Evolutionary conservation across 805 yeast genomes (phyloP).

Genomic region (Saccharomycopsis javanensis): DNA sequence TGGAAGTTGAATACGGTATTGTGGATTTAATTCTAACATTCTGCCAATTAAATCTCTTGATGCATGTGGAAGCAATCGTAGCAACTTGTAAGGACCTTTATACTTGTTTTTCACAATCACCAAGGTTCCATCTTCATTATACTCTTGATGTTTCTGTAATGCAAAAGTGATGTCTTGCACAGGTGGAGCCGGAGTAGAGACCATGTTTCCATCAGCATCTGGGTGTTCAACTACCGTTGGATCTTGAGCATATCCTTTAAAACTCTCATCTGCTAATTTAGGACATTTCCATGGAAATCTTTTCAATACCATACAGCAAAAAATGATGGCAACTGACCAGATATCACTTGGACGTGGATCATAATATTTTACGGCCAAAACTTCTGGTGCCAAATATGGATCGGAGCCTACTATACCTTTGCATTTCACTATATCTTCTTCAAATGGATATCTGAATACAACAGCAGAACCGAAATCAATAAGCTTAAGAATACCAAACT

Average conservation of each 20-base stretch:
- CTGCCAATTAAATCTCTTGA: conserved; percentile 66
- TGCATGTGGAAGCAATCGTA: conserved; percentile 76
- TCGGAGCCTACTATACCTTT: conserved; percentile 81
- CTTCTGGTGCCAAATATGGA: conserved; percentile 83
- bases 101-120: conserved; percentile 31
- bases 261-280: conserved; percentile 58
- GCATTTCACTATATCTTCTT: conserved; percentile 46
- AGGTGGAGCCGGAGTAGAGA: conserved; percentile 16
- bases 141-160: conserved; percentile 19
- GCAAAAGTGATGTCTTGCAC: conserved; percentile 4
- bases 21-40: conserved; percentile 56
- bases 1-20: conserved; percentile 44
- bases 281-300: conserved; percentile 88
- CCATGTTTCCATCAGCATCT: conserved; percentile 46
- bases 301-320: conserved; percentile 78
- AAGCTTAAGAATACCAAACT: conserved; percentile 62
- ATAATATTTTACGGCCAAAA: conserved; percentile 43
- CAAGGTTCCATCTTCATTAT: conserved; percentile 20
- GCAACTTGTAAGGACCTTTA: conserved; percentile 70
- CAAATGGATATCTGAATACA: conserved; percentile 70
- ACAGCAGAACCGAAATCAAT: conserved; percentile 83
- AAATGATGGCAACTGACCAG: conserved; percentile 79
- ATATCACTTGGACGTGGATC: conserved; percentile 75
- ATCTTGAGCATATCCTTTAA: conserved; percentile 45
- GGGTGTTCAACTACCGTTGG: conserved; percentile 52